phyloP scores from a whole-genome alignment of 192 early-diverging fungal species.

The Entomortierella parvispora region DNA sequence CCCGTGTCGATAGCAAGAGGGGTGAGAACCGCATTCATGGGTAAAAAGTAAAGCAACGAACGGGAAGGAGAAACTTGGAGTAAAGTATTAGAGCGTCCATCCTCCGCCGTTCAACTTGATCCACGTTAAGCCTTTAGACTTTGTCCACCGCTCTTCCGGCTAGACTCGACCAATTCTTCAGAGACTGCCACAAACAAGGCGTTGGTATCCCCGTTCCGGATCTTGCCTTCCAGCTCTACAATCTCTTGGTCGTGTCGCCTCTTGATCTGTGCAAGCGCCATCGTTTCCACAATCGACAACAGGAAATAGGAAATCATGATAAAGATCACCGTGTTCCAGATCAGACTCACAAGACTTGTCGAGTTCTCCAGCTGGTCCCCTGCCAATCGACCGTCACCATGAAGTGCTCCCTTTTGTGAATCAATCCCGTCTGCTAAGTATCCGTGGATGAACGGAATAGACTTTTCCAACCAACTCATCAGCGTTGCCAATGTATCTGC shows the following conservation, averaged over 20 bases:
- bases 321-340: slow-evolving; percentile 85
- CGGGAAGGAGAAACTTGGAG: no score
- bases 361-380: slow-evolving; percentile 45
- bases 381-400: slow-evolving; percentile 8
- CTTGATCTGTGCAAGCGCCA: slow-evolving; percentile 80
- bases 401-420: slow-evolving; percentile 36
- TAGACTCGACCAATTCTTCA: slow-evolving; percentile 29
- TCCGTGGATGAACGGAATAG: slow-evolving; percentile 68
- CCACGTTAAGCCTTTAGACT: no score
- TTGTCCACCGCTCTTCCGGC: not conserved
- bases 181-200: slow-evolving; percentile 29
- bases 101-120: no score
- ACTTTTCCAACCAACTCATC: slow-evolving; percentile 62
- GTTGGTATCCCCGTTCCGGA: slow-evolving; percentile 37
- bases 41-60: no score
- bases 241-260: slow-evolving; percentile 59
- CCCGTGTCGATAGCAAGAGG: no score
- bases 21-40: no score
- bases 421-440: slow-evolving; percentile 38
- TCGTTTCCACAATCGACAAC: slow-evolving; percentile 82
- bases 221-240: slow-evolving; percentile 47
- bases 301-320: slow-evolving; percentile 90
- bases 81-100: no score
- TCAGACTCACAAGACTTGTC: slow-evolving; percentile 65
- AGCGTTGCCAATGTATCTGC: slow-evolving; percentile 74